Base-by-base conservation (phyloP, 2,329 filamentous ascomycete genomes). In the Stylonectria norvegica region DNA sequence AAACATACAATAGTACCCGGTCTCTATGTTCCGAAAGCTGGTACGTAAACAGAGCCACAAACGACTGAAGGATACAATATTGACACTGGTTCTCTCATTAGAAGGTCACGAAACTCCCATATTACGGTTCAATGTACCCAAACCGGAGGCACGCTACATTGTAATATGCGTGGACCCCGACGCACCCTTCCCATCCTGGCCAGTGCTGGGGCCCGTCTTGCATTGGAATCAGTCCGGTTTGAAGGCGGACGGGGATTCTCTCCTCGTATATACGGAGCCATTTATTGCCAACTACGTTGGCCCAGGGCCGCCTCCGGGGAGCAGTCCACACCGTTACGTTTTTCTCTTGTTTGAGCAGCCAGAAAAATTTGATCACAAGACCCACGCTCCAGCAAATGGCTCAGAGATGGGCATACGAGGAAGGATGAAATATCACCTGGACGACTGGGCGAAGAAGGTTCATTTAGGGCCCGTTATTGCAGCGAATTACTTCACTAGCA, bases 281-380 rank as follows among this genome's bases (percentile, higher is more conserved):
- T 62, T 62, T 30, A 39, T 70, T 9, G 59, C 58, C 5, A 54
- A 65, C 32, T 76, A 70, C 47, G 64, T 71, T 34, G 66, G 62
- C 0, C 72, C 73, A 3, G 64, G 61, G 4, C 72, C 73, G n/a
- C 72, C 72, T 10, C 67, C 67, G 1, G 48, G 58, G 5, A 70
- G 68, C 40, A 48, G 59, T 6, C 69, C 73, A 8, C 72, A 76
- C 55, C 68, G 73, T 1, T 76, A 76, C 48, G 40, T 64, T 4
- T 76, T 75, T 49, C 62, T 73, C 42, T 50, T 76, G 16, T 76
- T 68, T 43, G 66, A 73, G 46, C 69, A 76, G 54, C 71, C 72
- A 0, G 37, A 18, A 2, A 40, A n/a, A 2, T 50, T 46, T 25
- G 43, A 50, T 5, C 36, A 5, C 7, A 27, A 53, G 41, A 18